phyloP scores from a whole-genome alignment of 768 basidiomycete species.

The Chalciporus pseudorubinellus region DNA sequence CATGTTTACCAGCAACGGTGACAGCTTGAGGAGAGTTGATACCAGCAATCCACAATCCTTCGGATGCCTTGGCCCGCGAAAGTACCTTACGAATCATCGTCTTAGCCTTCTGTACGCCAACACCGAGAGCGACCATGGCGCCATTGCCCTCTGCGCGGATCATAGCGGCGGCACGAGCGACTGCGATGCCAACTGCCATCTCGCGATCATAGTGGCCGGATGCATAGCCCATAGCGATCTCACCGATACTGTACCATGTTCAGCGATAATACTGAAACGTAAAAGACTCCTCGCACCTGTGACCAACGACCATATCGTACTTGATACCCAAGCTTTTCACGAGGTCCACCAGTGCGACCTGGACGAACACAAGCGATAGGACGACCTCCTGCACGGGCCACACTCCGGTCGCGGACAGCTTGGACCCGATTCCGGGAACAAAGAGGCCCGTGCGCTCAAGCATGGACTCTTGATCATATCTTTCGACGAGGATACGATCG shows the following conservation, averaged over 20 bases:
- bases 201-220: constrained; percentile 36
- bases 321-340: constrained; percentile 30
- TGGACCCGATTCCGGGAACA: constrained; percentile 24
- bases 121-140: constrained; percentile 35
- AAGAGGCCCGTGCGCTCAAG: constrained; percentile 35
- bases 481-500: constrained; percentile 32
- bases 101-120: constrained; percentile 32
- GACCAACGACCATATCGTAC: constrained; percentile 36
- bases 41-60: constrained; percentile 35
- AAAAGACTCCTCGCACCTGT: constrained; percentile 3
- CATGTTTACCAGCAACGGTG: constrained; percentile 32
- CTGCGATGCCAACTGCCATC: constrained; percentile 34
- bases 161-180: constrained; percentile 38
- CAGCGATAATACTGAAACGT: no score
- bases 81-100: constrained; percentile 34
- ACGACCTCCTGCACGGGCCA: constrained; percentile 37
- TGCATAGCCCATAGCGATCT: constrained; percentile 38
- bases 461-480: constrained; percentile 30
- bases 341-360: constrained; percentile 35
- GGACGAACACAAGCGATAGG: constrained; percentile 33
- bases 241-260: constrained; percentile 20
- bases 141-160: constrained; percentile 34
- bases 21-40: constrained; percentile 39
- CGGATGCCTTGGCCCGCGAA: constrained; percentile 21
- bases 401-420: constrained; percentile 21